Evolutionary conservation across 306 rosid genomes (phyloP).

Genomic region (Cercis canadensis): DNA sequence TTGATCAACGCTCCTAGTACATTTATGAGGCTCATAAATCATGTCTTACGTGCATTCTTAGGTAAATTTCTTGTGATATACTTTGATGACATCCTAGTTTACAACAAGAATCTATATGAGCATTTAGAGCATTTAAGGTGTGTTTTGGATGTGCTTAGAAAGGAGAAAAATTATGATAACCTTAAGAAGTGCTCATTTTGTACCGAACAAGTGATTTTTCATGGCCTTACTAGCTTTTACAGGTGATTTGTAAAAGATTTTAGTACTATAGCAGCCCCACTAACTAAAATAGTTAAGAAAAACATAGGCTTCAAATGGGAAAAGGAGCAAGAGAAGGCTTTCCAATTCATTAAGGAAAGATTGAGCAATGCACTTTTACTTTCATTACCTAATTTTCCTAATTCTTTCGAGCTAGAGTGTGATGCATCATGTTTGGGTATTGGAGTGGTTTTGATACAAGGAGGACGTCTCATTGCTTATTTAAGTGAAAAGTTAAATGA

Average conservation of each 20-base stretch:
- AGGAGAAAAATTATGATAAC: neutral
- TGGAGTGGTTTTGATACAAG: neutral
- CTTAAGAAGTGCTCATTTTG: neutral
- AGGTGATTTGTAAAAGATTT: neutral
- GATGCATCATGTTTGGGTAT: neutral
- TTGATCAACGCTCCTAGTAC: neutral
- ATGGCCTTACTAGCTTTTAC: neutral
- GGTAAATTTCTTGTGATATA: neutral
- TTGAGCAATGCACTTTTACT: neutral
- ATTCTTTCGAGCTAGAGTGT: neutral
- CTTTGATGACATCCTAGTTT: constrained; percentile 1
- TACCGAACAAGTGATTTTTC: neutral
- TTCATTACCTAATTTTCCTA: neutral
- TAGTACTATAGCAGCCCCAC: neutral
- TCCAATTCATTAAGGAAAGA: neutral
- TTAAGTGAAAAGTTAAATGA: neutral
- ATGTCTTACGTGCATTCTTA: too few relatives aligned
- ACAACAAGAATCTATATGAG: neutral
- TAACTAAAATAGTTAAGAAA: neutral
- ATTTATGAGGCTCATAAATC: neutral
- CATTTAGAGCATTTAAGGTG: neutral
- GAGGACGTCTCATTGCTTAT: neutral
- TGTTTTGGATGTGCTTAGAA: neutral
- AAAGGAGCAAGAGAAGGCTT: neutral
- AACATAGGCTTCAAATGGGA: neutral